Percentiles rank a stretch among this genome's conserved stretches.
Evolutionary conservation across 2,329 filamentous ascomycete genomes (phyloP).

Genomic region (Metarhizium robertsii): DNA sequence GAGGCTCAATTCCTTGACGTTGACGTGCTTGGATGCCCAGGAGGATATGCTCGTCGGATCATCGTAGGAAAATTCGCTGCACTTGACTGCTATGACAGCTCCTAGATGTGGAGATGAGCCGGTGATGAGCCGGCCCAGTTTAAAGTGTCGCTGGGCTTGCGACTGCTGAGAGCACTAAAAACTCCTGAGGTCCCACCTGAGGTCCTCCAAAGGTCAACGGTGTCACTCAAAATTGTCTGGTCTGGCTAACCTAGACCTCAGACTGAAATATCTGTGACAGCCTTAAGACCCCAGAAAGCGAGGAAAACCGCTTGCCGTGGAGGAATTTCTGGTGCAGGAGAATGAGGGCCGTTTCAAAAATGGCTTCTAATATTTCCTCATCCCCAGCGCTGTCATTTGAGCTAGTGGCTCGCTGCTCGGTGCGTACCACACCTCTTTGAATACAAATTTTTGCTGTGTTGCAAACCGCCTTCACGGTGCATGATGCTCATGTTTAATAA

Average conservation of each 20-base stretch:
- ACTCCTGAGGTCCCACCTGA: neutral
- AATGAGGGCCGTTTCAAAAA: conserved; percentile 28
- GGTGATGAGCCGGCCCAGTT: conserved; percentile 21
- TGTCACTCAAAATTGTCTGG: neutral
- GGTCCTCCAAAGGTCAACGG: neutral
- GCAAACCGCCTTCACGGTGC: conserved; percentile 1
- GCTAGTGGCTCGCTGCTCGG: conserved; percentile 68
- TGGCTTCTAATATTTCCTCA: conserved; percentile 42
- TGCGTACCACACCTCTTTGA: conserved; percentile 33
- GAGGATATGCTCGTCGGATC: neutral
- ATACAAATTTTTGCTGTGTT: conserved; percentile 5
- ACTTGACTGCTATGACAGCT: conserved; percentile 1
- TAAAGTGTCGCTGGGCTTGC: neutral
- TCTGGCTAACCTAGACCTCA: conserved; percentile 4
- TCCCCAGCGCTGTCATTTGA: conserved; percentile 69
- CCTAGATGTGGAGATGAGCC: conserved; percentile 14
- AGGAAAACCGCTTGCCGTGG: neutral
- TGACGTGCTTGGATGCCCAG: conserved; percentile 3
- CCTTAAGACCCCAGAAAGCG: neutral
- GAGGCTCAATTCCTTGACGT: conserved; percentile 20
- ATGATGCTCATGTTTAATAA: conserved; percentile 2
- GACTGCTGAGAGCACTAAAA: neutral
- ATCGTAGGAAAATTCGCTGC: conserved; percentile 20
- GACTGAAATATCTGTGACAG: conserved; percentile 5
- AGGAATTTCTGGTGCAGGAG: neutral